Conservation (phyloP, 495 filamentous ascomycete genomes). For the Annulohypoxylon maeteangense region DNA sequence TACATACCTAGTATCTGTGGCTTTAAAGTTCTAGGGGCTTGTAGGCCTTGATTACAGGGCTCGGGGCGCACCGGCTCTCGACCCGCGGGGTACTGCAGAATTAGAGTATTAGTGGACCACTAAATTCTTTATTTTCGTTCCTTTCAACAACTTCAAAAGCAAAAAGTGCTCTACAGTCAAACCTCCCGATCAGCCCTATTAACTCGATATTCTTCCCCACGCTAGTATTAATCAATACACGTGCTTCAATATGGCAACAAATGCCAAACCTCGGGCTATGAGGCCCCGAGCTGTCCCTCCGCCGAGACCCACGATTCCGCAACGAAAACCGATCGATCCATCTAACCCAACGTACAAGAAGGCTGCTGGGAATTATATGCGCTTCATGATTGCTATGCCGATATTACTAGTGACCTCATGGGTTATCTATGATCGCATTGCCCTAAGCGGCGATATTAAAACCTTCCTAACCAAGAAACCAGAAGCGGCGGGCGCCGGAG, state of each 20-base stretch:
- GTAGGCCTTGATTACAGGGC: background rate
- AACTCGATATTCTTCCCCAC: background rate
- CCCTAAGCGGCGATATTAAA: constrained; percentile 20
- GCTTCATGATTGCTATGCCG: constrained; percentile 57
- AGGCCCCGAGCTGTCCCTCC: constrained; percentile 1
- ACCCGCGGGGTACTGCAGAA: background rate
- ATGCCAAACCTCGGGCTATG: background rate
- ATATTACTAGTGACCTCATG: constrained; percentile 59
- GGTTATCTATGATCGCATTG: constrained; percentile 54
- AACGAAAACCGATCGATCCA: constrained; percentile 40
- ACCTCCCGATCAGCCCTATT: background rate
- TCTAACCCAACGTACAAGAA: constrained; percentile 54
- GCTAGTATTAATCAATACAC: too few relatives aligned
- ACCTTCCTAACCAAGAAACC: background rate
- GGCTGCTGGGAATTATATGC: constrained; percentile 51
- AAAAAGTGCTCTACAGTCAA: background rate
- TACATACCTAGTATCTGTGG: background rate
- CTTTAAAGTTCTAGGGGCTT: background rate
- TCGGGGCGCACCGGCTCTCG: background rate
- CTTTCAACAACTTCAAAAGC: background rate
- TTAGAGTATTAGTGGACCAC: too few relatives aligned
- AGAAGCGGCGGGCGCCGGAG: background rate
- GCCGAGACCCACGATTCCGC: constrained; percentile 7
- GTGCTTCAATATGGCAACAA: constrained; percentile 23
- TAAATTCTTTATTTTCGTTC: constrained; percentile 2